Evolutionary conservation across 805 yeast species (phyloP).

Genomic region (Ogataea trehalophila): DNA sequence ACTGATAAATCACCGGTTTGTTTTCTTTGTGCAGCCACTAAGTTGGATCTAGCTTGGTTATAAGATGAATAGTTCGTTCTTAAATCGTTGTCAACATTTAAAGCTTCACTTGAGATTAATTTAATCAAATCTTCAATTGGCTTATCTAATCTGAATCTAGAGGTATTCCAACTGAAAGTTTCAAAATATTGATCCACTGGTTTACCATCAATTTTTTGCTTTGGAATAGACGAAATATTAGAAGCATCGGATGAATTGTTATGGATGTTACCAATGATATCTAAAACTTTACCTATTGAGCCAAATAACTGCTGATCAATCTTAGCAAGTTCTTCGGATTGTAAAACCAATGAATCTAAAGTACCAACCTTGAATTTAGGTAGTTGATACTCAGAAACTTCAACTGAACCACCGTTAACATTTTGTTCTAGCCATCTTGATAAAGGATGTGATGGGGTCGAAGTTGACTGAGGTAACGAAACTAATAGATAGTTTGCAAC

Average conservation of each 20-base stretch:
- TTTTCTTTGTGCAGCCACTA: constrained; percentile 86
- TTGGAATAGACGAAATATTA: constrained; percentile 14
- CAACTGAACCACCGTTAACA: constrained; percentile 54
- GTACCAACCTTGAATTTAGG: constrained; percentile 95
- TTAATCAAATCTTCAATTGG: constrained; percentile 72
- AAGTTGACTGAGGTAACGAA: constrained; percentile 27
- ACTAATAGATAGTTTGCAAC: constrained; percentile 24
- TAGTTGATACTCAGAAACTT: constrained; percentile 51
- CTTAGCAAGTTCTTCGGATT: constrained; percentile 83
- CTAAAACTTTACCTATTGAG: constrained; percentile 71
- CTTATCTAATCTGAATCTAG: constrained; percentile 81
- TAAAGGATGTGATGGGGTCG: constrained; percentile 26
- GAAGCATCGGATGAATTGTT: constrained; percentile 20
- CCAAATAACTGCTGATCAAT: constrained; percentile 72
- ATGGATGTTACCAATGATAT: constrained; percentile 53
- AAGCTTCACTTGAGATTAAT: constrained; percentile 68
- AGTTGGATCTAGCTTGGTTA: constrained; percentile 75
- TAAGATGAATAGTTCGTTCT: constrained; percentile 69
- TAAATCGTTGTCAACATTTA: constrained; percentile 81
- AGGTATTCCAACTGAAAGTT: constrained; percentile 80
- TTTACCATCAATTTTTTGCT: constrained; percentile 34
- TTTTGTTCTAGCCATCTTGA: constrained; percentile 48
- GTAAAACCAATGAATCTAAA: constrained; percentile 82
- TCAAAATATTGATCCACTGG: constrained; percentile 62
- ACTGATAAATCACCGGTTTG: constrained; percentile 91